Evolutionary conservation across 2,329 filamentous ascomycete species (phyloP).

Genomic region (Leptographium radiaticola): DNA sequence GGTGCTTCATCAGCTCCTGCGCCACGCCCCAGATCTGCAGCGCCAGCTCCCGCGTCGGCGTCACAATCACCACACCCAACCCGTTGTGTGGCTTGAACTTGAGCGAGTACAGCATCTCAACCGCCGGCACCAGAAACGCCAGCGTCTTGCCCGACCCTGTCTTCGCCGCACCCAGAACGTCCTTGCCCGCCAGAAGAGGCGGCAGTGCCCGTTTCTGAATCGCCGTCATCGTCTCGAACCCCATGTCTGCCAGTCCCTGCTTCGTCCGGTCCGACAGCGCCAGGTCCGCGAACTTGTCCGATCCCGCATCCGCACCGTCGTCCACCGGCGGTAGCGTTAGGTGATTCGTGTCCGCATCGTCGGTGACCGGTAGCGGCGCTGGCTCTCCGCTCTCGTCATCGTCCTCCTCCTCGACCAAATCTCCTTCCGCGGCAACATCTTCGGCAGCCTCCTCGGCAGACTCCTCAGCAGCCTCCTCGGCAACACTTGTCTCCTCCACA

Average conservation of each 20-base stretch:
- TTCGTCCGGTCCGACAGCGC: conserved; percentile 80
- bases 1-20: conserved; percentile 79
- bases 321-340: conserved; percentile 40
- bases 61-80: conserved; percentile 83
- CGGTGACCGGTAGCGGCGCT: conserved; percentile 12
- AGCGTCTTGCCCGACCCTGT: conserved; percentile 92
- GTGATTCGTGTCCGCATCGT: conserved; percentile 23
- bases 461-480: not conserved
- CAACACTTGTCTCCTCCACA: conserved; percentile 1
- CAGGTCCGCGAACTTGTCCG: conserved; percentile 59
- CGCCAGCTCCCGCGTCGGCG: conserved; percentile 84
- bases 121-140: conserved; percentile 83
- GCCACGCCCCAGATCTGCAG: conserved; percentile 95
- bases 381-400: conserved; percentile 11
- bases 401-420: conserved; percentile 4
- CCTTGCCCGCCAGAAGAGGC: conserved; percentile 70
- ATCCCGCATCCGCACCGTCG: conserved; percentile 35
- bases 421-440: conserved; percentile 8
- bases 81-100: conserved; percentile 92
- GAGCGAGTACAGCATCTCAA: conserved; percentile 84
- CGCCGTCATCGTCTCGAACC: conserved; percentile 89
- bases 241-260: conserved; percentile 81
- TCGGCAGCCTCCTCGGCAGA: not conserved
- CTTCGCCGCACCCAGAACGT: conserved; percentile 85
- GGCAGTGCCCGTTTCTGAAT: conserved; percentile 84